Evolutionary conservation across 225 moss, liverwort and hornwort genomes (phyloP).

Genomic region (Polytrichum commune): DNA sequence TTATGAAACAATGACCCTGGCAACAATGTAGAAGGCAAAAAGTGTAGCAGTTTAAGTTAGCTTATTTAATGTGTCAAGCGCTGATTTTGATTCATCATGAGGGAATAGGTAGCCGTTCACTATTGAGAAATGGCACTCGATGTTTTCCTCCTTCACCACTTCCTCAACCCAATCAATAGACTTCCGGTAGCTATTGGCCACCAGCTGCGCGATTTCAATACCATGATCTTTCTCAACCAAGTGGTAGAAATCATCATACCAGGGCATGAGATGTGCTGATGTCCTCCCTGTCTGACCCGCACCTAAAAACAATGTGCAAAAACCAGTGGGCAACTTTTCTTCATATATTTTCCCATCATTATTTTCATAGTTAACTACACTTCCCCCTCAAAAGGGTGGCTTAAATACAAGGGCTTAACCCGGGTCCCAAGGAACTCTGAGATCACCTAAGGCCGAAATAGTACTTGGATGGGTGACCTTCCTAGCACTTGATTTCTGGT

Average conservation of each 20-base stretch:
- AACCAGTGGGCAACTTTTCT: neutral
- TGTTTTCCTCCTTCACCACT: conserved; percentile 27
- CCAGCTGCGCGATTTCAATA: conserved; percentile 14
- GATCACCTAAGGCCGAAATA: no score
- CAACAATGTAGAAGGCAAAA: no score
- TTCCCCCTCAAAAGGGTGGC: neutral
- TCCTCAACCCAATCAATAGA: conserved; percentile 41
- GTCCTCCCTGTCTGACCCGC: conserved; percentile 37
- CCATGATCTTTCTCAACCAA: conserved; percentile 25
- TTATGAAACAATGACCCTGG: no score
- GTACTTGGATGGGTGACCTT: no score
- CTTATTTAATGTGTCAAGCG: conserved; percentile 21
- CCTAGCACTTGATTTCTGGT: no score
- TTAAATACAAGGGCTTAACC: no score
- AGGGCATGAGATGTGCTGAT: conserved; percentile 43
- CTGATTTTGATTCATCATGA: conserved; percentile 36
- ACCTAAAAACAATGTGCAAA: conserved; percentile 4
- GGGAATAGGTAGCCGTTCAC: conserved; percentile 36
- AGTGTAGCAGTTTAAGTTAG: neutral
- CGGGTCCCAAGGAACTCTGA: no score
- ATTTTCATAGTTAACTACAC: neutral
- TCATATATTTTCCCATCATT: neutral
- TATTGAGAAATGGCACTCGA: conserved; percentile 35
- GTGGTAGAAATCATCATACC: conserved; percentile 36
- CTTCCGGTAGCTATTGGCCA: conserved; percentile 34